Evolutionary conservation across 2,329 filamentous ascomycete species (phyloP).

Genomic region (Trichophyton simii): DNA sequence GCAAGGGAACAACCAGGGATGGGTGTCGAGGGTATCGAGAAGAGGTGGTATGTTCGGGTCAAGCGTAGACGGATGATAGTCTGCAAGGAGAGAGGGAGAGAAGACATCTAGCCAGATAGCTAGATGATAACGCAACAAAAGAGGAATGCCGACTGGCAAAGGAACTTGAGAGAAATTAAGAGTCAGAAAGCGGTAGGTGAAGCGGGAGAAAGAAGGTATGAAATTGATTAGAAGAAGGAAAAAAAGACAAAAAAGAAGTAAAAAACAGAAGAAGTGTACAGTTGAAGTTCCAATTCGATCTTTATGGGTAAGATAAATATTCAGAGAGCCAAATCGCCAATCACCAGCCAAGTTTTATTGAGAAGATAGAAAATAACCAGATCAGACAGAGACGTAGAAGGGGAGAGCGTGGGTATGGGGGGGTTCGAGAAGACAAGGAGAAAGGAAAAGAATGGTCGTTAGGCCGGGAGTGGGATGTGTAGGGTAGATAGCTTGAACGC

Average conservation of each 20-base stretch:
- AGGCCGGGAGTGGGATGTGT: slow-evolving; percentile 12
- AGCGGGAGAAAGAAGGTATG: not conserved
- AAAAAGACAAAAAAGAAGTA: too few species aligned
- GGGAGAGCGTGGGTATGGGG: slow-evolving; percentile 5
- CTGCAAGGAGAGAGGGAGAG: not conserved
- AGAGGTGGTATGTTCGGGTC: not conserved
- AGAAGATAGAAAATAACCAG: not conserved
- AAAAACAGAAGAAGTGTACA: not conserved
- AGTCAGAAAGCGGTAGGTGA: not conserved
- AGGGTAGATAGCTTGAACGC: not conserved
- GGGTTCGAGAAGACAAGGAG: too few species aligned
- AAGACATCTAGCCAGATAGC: not conserved
- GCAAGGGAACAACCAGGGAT: not conserved
- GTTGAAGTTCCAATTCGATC: not conserved
- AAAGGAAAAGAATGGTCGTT: too few species aligned
- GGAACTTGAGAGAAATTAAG: slow-evolving; percentile 13
- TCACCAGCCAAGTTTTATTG: slow-evolving; percentile 2
- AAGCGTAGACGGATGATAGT: not conserved
- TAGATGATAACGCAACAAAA: slow-evolving; percentile 10
- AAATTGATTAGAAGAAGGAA: not conserved
- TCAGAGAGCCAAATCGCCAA: not conserved
- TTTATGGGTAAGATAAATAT: not conserved
- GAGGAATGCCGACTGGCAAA: slow-evolving; percentile 11
- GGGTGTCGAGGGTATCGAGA: not conserved
- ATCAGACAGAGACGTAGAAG: slow-evolving; percentile 8